A percentile compares a stretch with the other conserved stretches of the same genome.
Conservation (phyloP, 257 asterid species). For the Coffea canephora region DNA sequence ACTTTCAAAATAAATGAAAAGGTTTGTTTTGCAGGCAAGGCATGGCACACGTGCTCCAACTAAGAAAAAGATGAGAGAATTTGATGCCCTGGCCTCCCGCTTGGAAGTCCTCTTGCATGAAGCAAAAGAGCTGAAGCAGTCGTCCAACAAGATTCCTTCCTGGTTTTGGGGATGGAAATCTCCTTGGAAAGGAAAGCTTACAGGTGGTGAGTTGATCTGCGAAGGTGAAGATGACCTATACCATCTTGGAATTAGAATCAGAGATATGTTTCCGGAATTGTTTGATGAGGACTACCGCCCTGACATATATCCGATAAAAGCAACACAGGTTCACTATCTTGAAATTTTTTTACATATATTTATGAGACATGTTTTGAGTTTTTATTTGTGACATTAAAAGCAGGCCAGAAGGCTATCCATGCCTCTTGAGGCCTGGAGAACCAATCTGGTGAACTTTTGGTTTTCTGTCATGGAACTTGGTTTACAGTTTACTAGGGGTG, state of each 20-base stretch:
- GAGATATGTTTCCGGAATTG: conserved; percentile 62
- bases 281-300: conserved; percentile 83
- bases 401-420: not conserved
- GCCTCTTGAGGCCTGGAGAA: not conserved
- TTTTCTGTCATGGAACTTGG: not conserved
- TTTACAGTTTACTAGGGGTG: not conserved
- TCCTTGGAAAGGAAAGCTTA: conserved; percentile 85
- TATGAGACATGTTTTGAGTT: not conserved
- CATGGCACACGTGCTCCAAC: conserved; percentile 99
- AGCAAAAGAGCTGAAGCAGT: conserved; percentile 47
- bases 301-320: conserved; percentile 77
- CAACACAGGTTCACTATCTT: conserved; percentile 71
- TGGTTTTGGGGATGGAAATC: conserved; percentile 86
- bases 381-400: not conserved
- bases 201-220: conserved; percentile 82
- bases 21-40: conserved; percentile 63
- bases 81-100: conserved; percentile 61
- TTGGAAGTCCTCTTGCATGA: conserved; percentile 53
- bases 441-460: not conserved
- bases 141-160: conserved; percentile 51
- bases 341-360: not conserved
- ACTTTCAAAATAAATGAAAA: not conserved
- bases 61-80: conserved; percentile 70
- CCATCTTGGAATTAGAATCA: conserved; percentile 77
- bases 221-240: conserved; percentile 85